A percentile compares a stretch with the other conserved stretches of the same genome.
These are phyloP conservation scores for Leccinum pallidistipes DNA, from an alignment of 1,284 basidiomycete species.

Conservation along the genomic window DNA sequence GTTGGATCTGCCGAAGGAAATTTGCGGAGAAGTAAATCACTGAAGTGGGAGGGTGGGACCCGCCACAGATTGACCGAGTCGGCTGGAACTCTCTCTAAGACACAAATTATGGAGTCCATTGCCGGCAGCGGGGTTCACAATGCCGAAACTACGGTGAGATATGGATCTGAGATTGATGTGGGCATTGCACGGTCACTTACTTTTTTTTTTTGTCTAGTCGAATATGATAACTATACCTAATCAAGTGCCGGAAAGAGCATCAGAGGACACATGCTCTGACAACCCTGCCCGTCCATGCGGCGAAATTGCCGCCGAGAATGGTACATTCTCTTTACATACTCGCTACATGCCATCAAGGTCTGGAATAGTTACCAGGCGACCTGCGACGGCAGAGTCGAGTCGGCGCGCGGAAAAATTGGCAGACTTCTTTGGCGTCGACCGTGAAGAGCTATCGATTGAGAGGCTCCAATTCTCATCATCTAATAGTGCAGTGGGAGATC, in stretches of 20 bases:
- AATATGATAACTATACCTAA: neutral
- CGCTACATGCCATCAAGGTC: neutral
- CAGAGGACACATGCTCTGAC: constrained; percentile 1
- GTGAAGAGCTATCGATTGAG: constrained; percentile 41
- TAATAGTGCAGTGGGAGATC: constrained; percentile 7
- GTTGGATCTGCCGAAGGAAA: neutral
- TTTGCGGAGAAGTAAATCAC: constrained; percentile 15
- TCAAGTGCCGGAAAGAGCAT: neutral
- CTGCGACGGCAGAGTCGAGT: constrained; percentile 4
- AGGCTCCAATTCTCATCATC: neutral
- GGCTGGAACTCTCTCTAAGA: neutral
- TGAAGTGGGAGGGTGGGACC: neutral
- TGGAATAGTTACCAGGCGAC: neutral
- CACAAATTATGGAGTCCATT: neutral
- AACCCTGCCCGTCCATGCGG: neutral
- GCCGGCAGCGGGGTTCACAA: neutral
- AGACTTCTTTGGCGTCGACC: constrained; percentile 58
- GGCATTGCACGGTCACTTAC: constrained; percentile 6
- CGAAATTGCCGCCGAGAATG: neutral
- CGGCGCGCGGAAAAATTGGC: constrained; percentile 47
- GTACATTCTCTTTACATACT: neutral
- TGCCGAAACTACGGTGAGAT: constrained; percentile 14
- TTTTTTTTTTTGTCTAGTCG: constrained; percentile 3
- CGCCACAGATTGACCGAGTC: neutral
- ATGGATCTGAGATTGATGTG: neutral